Evolutionary conservation across 352 stramenopile genomes (phyloP).

Genomic region (Pythium scleroteichum): DNA sequence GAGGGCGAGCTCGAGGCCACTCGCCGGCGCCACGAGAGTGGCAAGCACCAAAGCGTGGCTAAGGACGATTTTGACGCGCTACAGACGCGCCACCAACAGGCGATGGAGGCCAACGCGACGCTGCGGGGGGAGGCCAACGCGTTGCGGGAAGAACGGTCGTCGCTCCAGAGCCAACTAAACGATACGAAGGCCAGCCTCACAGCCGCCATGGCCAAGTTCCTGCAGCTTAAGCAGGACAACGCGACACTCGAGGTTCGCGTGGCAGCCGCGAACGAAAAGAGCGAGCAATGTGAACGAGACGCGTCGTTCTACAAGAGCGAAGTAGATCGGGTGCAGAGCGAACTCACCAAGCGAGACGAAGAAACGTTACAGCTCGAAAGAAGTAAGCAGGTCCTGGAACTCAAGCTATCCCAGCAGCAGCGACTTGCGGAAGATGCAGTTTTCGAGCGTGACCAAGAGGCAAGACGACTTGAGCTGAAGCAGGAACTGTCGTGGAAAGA

Average conservation of each 20-base stretch:
- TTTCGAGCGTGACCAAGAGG: conserved; percentile 25
- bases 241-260: conserved; percentile 50
- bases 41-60: conserved; percentile 18
- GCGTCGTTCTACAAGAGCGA: conserved; percentile 43
- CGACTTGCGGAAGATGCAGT: conserved; percentile 24
- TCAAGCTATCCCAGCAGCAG: conserved; percentile 29
- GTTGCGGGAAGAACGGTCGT: conserved; percentile 45
- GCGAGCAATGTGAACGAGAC: conserved; percentile 38
- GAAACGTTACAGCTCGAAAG: conserved; percentile 30
- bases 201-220: conserved; percentile 47
- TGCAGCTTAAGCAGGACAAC: conserved; percentile 67
- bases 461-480: conserved; percentile 24
- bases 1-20: conserved; percentile 30
- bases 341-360: conserved; percentile 37
- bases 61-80: conserved; percentile 31
- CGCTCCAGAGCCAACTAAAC: conserved; percentile 40
- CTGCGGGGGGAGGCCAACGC: conserved; percentile 58
- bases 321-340: conserved; percentile 37
- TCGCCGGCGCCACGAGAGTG: conserved; percentile 12
- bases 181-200: conserved; percentile 38
- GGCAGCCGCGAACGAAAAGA: conserved; percentile 32
- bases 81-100: conserved; percentile 27
- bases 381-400: conserved; percentile 23
- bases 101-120: conserved; percentile 40
- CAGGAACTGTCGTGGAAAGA: conserved; percentile 36